A percentile compares a stretch with the other conserved stretches of the same genome.
These are phyloP conservation scores for Phytophthora litchii DNA, from an alignment of 352 stramenopile species.

Conservation along the genomic window DNA sequence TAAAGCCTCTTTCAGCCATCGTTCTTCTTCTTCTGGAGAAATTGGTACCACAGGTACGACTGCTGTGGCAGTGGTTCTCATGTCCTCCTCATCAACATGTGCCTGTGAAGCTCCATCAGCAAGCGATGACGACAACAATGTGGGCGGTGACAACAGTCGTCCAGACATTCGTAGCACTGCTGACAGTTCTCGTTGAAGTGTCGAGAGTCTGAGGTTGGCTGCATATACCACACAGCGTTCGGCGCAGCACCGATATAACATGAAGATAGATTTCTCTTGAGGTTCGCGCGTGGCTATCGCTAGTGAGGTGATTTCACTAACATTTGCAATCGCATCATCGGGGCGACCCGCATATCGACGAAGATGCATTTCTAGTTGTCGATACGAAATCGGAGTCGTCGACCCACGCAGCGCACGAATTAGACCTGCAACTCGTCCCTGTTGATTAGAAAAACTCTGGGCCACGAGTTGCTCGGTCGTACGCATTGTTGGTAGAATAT, in stretches of 20 bases:
- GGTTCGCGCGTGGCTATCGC: conserved; percentile 43
- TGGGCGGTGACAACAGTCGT: conserved; percentile 5
- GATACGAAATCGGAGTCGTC: conserved; percentile 67
- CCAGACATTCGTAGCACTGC: conserved; percentile 33
- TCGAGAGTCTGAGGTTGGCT: conserved; percentile 54
- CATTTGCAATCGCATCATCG: conserved; percentile 63
- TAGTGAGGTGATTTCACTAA: conserved; percentile 65
- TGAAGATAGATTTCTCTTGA: conserved; percentile 56
- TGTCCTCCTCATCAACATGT: conserved; percentile 7
- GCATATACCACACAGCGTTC: conserved; percentile 69
- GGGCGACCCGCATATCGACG: conserved; percentile 70
- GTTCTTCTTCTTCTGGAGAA: conserved; percentile 33
- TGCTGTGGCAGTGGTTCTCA: conserved; percentile 4
- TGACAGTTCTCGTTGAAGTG: conserved; percentile 61
- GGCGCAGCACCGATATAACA: conserved; percentile 43
- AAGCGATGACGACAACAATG: not conserved
- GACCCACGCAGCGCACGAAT: conserved; percentile 56
- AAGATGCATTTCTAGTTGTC: conserved; percentile 78
- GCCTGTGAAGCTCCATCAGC: conserved; percentile 1
- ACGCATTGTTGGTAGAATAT: too few species aligned
- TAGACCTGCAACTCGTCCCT: conserved; percentile 61
- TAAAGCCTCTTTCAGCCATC: conserved; percentile 29
- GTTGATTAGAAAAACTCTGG: conserved; percentile 55
- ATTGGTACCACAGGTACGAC: conserved; percentile 32
- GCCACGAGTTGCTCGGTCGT: too few species aligned